Percentiles rank a stretch among this genome's conserved stretches.
phyloP scores from a whole-genome alignment of 768 basidiomycete genomes.

The Trametes gibbosa region DNA sequence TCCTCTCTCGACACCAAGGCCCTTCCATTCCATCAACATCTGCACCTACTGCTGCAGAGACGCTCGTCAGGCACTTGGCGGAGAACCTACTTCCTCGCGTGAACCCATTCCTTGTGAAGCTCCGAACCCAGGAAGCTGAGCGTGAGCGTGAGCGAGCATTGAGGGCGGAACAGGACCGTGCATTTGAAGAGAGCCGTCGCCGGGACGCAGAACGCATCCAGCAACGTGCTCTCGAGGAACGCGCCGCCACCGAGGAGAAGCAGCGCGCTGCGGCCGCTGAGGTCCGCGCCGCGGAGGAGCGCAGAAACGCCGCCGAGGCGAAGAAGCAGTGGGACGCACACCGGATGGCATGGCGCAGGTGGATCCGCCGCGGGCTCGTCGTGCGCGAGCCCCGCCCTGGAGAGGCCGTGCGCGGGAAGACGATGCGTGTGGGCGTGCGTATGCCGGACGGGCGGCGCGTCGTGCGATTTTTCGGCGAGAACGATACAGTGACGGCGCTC shows the following conservation, averaged over 20 bases:
- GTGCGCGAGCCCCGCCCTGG: conserved; percentile 32
- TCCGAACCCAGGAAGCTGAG: conserved; percentile 51
- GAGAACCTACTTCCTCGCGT: conserved; percentile 80
- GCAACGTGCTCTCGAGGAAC: conserved; percentile 49
- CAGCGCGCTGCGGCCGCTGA: conserved; percentile 35
- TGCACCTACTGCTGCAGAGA: conserved; percentile 58
- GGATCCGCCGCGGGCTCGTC: conserved; percentile 51
- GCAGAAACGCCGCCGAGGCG: conserved; percentile 24
- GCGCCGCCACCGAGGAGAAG: conserved; percentile 38
- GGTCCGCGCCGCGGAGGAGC: conserved; percentile 39
- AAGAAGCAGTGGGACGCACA: conserved; percentile 24
- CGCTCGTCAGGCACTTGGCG: conserved; percentile 65
- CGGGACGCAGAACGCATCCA: conserved; percentile 70
- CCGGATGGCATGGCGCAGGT: conserved; percentile 56
- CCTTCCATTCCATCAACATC: conserved; percentile 42
- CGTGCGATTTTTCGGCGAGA: conserved; percentile 51
- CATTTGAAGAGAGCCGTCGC: conserved; percentile 62
- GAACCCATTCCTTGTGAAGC: conserved; percentile 64
- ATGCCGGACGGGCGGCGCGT: conserved; percentile 51
- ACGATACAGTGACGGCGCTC: conserved; percentile 55
- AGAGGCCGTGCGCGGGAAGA: conserved; percentile 34
- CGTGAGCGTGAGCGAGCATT: conserved; percentile 44
- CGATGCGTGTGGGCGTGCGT: conserved; percentile 53
- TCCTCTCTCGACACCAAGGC: conserved; percentile 86
- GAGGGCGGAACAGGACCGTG: conserved; percentile 79